These are phyloP conservation scores for Fusarium redolens DNA, from an alignment of 2,329 filamentous ascomycete genomes.

Conservation along the genomic window DNA sequence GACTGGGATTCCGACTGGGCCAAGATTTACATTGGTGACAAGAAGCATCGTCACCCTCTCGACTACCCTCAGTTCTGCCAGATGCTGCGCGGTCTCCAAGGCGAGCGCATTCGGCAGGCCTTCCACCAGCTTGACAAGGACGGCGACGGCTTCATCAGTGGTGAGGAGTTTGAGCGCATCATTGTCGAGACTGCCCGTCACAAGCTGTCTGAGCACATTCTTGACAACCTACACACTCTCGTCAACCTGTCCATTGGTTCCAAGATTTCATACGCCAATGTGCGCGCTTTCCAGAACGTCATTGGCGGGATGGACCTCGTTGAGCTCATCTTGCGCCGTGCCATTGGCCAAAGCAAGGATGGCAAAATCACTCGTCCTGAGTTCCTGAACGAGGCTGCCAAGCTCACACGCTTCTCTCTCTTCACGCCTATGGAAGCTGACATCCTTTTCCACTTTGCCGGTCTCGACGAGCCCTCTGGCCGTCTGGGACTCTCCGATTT, in stretches of 20 bases:
- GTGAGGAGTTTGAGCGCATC: slow-evolving; percentile 96
- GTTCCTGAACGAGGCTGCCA: slow-evolving; percentile 93
- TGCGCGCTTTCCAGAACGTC: slow-evolving; percentile 97
- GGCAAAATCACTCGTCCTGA: slow-evolving; percentile 94
- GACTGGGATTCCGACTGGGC: slow-evolving; percentile 99
- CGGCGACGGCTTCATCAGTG: slow-evolving; percentile 93
- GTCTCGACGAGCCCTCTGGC: slow-evolving; percentile 88
- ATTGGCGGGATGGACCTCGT: slow-evolving; percentile 98
- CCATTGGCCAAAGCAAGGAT: slow-evolving; percentile 83
- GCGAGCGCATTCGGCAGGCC: slow-evolving; percentile 94
- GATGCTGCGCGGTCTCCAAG: slow-evolving; percentile 95
- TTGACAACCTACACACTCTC: slow-evolving; percentile 89
- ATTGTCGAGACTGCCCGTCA: slow-evolving; percentile 92
- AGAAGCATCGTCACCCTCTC: slow-evolving; percentile 88
- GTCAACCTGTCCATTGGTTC: slow-evolving; percentile 93
- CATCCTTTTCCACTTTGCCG: slow-evolving; percentile 98
- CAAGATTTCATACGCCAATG: slow-evolving; percentile 98
- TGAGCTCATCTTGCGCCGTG: slow-evolving; percentile 90
- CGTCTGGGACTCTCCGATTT: slow-evolving; percentile 87
- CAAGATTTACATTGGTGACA: slow-evolving; percentile 89
- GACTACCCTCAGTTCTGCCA: slow-evolving; percentile 98
- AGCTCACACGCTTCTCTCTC: slow-evolving; percentile 90
- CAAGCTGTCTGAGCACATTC: slow-evolving; percentile 96
- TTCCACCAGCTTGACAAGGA: slow-evolving; percentile 94
- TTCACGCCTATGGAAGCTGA: slow-evolving; percentile 99